Base-by-base conservation (phyloP, 2,329 filamentous ascomycete species). In the Cladosporium velox region DNA sequence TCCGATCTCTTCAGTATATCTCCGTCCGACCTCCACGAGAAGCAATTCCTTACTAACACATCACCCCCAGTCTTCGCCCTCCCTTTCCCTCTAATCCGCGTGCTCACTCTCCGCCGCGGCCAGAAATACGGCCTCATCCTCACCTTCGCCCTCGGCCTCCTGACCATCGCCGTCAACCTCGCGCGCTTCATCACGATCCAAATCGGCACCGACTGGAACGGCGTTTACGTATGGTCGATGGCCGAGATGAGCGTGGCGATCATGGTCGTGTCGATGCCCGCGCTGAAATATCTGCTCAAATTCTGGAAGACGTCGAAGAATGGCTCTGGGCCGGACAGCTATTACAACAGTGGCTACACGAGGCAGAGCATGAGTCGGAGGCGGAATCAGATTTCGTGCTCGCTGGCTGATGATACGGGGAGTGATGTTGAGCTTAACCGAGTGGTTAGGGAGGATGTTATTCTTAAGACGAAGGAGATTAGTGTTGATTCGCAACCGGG, bases 241-340 rank as follows among this genome's bases (percentile, higher is more conserved):
- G 57, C 57, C n/a, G 57, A 59, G 34, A 59, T 59, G 57, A 59
- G 57, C 57, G 57, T 59, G 15, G 57, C 57, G 4, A 59, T 59
- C 24, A 59, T 59, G 7, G 57, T 59, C 35, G 57, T 59, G 14
- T 59, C 57, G 7, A 41, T 59, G 24, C 57, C 57, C 24, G 57
- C 57, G 18, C n/a, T 59, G 21, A 59, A 59, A 38, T 44, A 47
- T 15, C 38, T 59, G 12, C 57, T 59, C 57, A 47, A 30, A 15
- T 44, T 6, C 34, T 59, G 57, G 57, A 59, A 28, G 35, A 47
- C 18, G 1, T 59, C 57, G 15, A 21, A 21, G 14, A 15, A 15
- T 12, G 57, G 24, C 3, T 44, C 34, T 47, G 57, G 38, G 35
- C 24, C 38, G 35, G 18, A 24, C 15, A 47, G 57, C 7, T 30